Conservation (phyloP, 352 stramenopile genomes). For the Thraustochytrium sp. region DNA sequence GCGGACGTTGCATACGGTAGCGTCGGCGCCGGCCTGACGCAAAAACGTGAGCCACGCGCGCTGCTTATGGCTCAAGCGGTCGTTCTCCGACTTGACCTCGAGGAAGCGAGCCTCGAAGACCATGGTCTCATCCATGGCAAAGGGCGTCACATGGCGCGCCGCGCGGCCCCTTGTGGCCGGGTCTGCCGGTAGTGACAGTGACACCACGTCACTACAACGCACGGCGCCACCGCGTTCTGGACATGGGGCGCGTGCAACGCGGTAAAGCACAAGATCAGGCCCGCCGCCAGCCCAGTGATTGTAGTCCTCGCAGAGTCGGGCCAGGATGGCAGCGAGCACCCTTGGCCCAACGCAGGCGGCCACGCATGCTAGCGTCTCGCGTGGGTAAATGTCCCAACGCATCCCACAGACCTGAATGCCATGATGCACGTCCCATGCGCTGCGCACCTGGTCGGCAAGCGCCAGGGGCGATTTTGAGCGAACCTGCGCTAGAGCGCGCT, state of each 20-base stretch:
- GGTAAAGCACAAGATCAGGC: constrained; percentile 56
- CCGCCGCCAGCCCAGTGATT: constrained; percentile 38
- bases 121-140: constrained; percentile 19
- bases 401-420: constrained; percentile 10
- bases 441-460: not conserved
- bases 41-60: constrained; percentile 67
- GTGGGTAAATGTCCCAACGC: not conserved
- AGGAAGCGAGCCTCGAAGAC: constrained; percentile 61
- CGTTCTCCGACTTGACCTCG: constrained; percentile 74
- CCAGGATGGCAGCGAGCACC: not conserved
- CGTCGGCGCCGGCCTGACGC: constrained; percentile 58
- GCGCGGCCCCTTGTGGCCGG: not conserved
- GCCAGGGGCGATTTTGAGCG: not conserved
- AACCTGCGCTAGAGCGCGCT: not conserved
- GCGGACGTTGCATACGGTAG: constrained; percentile 38
- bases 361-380: not conserved
- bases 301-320: constrained; percentile 41
- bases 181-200: not conserved
- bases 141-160: not conserved
- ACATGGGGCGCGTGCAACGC: constrained; percentile 46
- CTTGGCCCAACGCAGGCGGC: not conserved
- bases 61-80: constrained; percentile 72
- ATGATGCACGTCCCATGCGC: not conserved
- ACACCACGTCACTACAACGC: not conserved
- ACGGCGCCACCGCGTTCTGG: not conserved